Conservation (phyloP, 2,329 filamentous ascomycete genomes). For the Didymella sp. region DNA sequence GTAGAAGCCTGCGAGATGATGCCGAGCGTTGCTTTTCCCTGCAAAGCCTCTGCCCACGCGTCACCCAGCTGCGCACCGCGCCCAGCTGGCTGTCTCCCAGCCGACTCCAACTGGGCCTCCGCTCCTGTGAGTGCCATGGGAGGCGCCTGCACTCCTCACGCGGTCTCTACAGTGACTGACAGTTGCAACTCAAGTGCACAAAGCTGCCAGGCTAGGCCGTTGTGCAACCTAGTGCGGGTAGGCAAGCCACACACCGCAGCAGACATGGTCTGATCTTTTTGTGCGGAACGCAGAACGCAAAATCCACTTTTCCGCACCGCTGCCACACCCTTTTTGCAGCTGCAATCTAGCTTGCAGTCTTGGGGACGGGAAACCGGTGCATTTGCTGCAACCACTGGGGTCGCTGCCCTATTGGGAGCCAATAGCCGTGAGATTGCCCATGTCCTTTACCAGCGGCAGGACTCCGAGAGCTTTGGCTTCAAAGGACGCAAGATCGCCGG, state of each 20-base stretch:
- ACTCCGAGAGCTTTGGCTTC: slow-evolving; percentile 1
- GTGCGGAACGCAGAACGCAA: slow-evolving; percentile 5
- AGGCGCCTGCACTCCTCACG: slow-evolving; percentile 13
- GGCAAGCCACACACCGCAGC: slow-evolving; percentile 23
- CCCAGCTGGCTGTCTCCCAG: neutral
- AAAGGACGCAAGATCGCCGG: slow-evolving; percentile 3
- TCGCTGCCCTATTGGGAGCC: slow-evolving; percentile 12
- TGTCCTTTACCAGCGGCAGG: slow-evolving; percentile 2
- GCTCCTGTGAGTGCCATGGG: neutral
- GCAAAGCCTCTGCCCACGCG: slow-evolving; percentile 8
- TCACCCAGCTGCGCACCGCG: slow-evolving; percentile 4
- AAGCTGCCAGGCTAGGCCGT: slow-evolving; percentile 8
- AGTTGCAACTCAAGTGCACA: slow-evolving; percentile 9
- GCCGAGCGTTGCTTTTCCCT: slow-evolving; percentile 1
- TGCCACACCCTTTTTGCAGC: neutral
- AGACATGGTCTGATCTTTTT: slow-evolving; percentile 29
- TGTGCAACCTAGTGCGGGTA: slow-evolving; percentile 27
- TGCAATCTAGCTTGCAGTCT: slow-evolving; percentile 20
- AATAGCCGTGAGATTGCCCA: slow-evolving; percentile 11
- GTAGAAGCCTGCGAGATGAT: neutral
- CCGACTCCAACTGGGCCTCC: slow-evolving; percentile 1
- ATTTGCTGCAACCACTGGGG: slow-evolving; percentile 6
- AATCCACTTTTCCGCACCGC: slow-evolving; percentile 13
- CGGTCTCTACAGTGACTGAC: slow-evolving; percentile 6
- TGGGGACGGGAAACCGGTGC: slow-evolving; percentile 7